phyloP scores from a whole-genome alignment of 495 filamentous ascomycete genomes.

The Achaetomiella virescens region DNA sequence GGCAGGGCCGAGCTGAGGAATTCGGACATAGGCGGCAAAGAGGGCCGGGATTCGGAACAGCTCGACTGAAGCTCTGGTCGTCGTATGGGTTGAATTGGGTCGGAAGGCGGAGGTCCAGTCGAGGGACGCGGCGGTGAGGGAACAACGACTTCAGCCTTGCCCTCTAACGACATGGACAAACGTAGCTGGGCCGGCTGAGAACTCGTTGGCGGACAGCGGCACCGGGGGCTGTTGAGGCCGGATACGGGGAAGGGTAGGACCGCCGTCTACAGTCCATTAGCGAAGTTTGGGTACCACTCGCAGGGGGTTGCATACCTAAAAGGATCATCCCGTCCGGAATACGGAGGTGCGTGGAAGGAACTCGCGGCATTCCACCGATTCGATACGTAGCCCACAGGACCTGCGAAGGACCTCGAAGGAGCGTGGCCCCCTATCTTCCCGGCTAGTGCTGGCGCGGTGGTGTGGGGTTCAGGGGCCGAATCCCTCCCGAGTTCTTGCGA shows the following conservation, averaged over 20 bases:
- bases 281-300: background rate
- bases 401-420: conserved; percentile 27
- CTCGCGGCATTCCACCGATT: conserved; percentile 35
- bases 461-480: background rate
- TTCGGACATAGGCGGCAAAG: conserved; percentile 48
- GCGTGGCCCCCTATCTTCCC: background rate
- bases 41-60: conserved; percentile 44
- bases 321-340: conserved; percentile 31
- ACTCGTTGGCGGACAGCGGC: conserved; percentile 24
- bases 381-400: conserved; percentile 34
- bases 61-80: conserved; percentile 48
- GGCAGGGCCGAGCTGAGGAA: conserved; percentile 31
- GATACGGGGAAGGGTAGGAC: conserved; percentile 33
- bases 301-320: conserved; percentile 24
- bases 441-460: conserved; percentile 13
- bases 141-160: conserved; percentile 71
- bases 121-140: conserved; percentile 61
- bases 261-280: conserved; percentile 25
- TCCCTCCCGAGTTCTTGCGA: background rate
- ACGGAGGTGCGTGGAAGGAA: conserved; percentile 32
- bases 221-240: conserved; percentile 19
- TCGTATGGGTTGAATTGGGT: conserved; percentile 20
- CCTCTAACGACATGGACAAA: conserved; percentile 72
- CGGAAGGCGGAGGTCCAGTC: conserved; percentile 20
- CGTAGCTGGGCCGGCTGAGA: conserved; percentile 47